Evolutionary conservation across 1,284 basidiomycete species (phyloP), one percentile per base, ranked within the genome.

Genomic region (Cutaneotrichosporon daszewskae): DNA sequence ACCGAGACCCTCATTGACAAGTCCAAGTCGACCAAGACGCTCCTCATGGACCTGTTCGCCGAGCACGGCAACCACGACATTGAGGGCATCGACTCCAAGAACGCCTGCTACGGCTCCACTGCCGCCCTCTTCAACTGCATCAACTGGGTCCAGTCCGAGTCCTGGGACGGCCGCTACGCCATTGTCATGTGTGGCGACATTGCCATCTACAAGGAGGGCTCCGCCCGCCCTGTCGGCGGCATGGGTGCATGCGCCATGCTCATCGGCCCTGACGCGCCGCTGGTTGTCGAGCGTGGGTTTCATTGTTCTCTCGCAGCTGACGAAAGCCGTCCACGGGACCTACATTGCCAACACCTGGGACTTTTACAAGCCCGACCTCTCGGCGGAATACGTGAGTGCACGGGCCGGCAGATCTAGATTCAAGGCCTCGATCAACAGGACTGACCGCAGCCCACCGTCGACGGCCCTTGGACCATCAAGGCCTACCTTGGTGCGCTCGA

Each of bases 1-100:
- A 98, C 95, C 24, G 95, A 98, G 74, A 97, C 95, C 41, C 88
- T 98, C 74, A 96, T 99, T 61, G 94, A 99, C 82, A 98, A 98
- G 77, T 94, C 91, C 52, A 99, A 99, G 76, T 89, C 94, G 22
- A 91, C 92, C 73, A 99, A 99, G 76, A 97, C 95, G 4, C 83
- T 90, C 47, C 81, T 99, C 53, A 98, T 99, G 94, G 88, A 96
- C 74, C 84, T 98, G 59, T 99, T 99, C 66, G 82, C 83, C 34
- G 79, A 79, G 45, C 80, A 84, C 27, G 94, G 90, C 54, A 98
- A 99, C 81, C 82, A 81, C 61, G 94, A 99, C 70, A 91, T 52
- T 53, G 94, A 99, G 75, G 94, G 94, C 59, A 86, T 99, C 67
- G 94, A 99, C 77, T 91, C 87, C 48, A 98, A 98, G 77, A 98